Evolutionary conservation across 148 eudicot species (phyloP).

Genomic region (Camellia japonica): DNA sequence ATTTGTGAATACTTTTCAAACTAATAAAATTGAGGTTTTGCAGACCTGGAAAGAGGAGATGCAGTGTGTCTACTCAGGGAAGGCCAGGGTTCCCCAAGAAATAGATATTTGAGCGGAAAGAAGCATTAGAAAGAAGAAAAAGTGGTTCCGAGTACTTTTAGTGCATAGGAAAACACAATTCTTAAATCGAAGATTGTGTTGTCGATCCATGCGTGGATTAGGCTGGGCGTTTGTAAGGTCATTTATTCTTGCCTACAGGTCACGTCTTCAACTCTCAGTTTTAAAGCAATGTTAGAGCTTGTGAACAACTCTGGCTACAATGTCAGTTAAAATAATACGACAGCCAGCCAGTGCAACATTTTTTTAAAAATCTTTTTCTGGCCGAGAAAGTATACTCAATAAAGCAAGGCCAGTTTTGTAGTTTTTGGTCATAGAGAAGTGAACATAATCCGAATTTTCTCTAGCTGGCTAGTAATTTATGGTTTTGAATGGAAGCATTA

Average conservation of each 20-base stretch:
- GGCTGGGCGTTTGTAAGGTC: background rate
- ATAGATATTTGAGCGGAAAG: conserved; percentile 31
- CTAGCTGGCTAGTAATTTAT: background rate
- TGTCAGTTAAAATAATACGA: background rate
- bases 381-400: background rate
- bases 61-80: conserved; percentile 58
- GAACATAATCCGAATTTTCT: background rate
- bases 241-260: conserved; percentile 8
- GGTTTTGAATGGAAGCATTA: background rate
- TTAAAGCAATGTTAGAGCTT: background rate
- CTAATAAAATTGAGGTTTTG: conserved; percentile 14
- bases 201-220: background rate
- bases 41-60: conserved; percentile 89
- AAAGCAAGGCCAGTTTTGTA: background rate
- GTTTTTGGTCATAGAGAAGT: conserved; percentile 5
- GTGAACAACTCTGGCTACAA: background rate
- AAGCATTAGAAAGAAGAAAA: conserved; percentile 5
- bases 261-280: background rate
- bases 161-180: background rate
- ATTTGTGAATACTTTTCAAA: background rate
- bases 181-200: background rate
- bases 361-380: background rate
- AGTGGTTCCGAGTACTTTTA: background rate
- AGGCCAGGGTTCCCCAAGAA: conserved; percentile 55
- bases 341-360: background rate